These are phyloP conservation scores for Alternaria hordeiaustralica DNA, from an alignment of 2,329 filamentous ascomycete genomes.

Conservation along the genomic window DNA sequence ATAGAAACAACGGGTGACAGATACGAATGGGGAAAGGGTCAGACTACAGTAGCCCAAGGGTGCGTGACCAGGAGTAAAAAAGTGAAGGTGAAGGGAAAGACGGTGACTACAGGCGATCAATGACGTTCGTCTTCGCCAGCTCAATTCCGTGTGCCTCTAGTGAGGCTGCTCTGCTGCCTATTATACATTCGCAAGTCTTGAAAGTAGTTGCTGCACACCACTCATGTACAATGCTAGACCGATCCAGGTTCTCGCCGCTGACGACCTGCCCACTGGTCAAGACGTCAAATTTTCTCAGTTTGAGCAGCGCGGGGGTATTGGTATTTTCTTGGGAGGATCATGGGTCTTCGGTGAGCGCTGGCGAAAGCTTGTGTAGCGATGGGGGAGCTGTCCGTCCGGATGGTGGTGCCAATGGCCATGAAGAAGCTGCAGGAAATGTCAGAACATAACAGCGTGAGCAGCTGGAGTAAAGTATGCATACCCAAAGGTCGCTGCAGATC, in stretches of 20 bases:
- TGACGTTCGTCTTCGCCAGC: not conserved
- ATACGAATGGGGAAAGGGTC: not conserved
- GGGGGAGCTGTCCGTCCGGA: conserved; percentile 86
- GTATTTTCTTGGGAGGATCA: conserved; percentile 63
- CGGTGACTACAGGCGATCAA: not conserved
- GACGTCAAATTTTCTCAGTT: conserved; percentile 38
- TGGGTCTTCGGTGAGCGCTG: conserved; percentile 71
- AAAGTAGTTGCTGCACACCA: conserved; percentile 6
- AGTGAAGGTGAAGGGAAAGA: conserved; percentile 7
- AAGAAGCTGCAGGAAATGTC: conserved; percentile 71
- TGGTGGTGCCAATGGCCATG: conserved; percentile 98
- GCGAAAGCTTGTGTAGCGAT: conserved; percentile 78
- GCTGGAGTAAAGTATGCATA: conserved; percentile 53
- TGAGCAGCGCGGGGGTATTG: conserved; percentile 33
- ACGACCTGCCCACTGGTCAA: not conserved
- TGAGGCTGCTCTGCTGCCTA: not conserved
- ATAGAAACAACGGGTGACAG: not conserved
- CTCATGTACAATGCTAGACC: conserved; percentile 24
- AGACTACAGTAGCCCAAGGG: not conserved
- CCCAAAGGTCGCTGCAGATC: conserved; percentile 95
- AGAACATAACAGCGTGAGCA: conserved; percentile 10
- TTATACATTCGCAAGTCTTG: conserved; percentile 20
- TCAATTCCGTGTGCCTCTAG: not conserved
- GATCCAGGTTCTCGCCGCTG: conserved; percentile 1
- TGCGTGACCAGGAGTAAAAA: not conserved